Evolutionary conservation across 2,329 filamentous ascomycete genomes (phyloP).

Genomic region (Kalaharituber pfeilii): DNA sequence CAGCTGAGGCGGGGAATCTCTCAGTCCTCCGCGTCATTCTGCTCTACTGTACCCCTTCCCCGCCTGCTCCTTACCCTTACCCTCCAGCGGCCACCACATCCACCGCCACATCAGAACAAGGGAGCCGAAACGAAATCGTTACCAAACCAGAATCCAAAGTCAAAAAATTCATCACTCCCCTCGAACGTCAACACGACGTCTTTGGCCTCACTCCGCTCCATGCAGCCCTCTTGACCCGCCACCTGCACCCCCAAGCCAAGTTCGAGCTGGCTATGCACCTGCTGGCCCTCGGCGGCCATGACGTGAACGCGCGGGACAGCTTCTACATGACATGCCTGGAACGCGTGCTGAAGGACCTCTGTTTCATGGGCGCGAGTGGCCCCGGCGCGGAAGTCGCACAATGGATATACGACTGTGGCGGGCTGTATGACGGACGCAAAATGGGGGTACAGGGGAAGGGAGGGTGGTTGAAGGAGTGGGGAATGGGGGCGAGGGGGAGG

Average conservation of each 20-base stretch:
- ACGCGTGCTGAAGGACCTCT: background rate
- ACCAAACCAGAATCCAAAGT: background rate
- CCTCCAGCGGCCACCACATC: too few species aligned
- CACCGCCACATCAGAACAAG: too few species aligned
- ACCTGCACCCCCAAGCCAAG: background rate
- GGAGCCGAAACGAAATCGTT: too few species aligned
- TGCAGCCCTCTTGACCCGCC: background rate
- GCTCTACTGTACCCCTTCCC: background rate
- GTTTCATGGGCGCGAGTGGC: background rate
- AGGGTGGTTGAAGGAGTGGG: background rate
- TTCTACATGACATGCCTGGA: background rate
- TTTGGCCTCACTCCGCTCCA: background rate
- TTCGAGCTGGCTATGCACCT: background rate
- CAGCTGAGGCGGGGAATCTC: background rate
- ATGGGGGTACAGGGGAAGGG: background rate
- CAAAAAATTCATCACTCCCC: background rate
- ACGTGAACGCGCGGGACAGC: background rate
- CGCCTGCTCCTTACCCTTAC: background rate
- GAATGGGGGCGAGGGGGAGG: background rate
- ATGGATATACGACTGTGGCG: background rate
- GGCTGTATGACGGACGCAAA: background rate
- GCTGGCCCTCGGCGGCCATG: background rate
- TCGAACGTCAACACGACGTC: background rate
- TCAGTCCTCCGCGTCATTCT: background rate
- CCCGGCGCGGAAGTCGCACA: background rate